A percentile compares a stretch with the other conserved stretches of the same genome.
Conservation (phyloP, 2,329 filamentous ascomycete species). For the Verticillium nonalfalfae region DNA sequence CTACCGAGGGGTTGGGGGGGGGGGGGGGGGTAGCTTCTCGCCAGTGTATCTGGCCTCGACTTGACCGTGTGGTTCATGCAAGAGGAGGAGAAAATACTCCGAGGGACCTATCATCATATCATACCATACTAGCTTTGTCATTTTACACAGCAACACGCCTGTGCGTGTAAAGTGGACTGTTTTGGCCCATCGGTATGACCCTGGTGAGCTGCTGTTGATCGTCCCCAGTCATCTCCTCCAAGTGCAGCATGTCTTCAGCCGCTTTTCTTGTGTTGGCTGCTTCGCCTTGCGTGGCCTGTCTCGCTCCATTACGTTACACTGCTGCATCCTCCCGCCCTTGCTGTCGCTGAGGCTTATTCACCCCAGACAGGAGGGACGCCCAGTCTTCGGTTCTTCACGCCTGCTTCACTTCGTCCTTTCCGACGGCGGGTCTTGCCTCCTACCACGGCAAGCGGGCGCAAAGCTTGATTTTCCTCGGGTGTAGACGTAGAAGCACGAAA, state of each 20-base stretch:
- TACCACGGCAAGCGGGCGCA: neutral
- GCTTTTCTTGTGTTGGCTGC: neutral
- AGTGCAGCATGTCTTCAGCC: neutral
- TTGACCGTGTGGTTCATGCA: neutral
- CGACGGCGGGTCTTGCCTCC: neutral
- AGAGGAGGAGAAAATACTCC: neutral
- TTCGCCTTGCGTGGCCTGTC: too few relatives aligned
- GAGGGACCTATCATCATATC: neutral
- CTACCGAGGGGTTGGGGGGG: neutral
- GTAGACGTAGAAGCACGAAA: neutral
- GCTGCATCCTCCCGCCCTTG: too few relatives aligned
- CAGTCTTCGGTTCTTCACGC: neutral
- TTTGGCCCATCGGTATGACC: too few relatives aligned
- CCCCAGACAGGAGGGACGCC: neutral
- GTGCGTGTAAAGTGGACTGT: too few relatives aligned
- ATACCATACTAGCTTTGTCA: neutral
- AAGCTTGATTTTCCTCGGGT: neutral
- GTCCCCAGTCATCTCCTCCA: neutral
- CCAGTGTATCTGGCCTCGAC: neutral
- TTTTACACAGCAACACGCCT: neutral
- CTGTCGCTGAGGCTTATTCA: too few relatives aligned
- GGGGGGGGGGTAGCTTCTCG: neutral
- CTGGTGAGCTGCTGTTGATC: too few relatives aligned
- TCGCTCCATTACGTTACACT: too few relatives aligned
- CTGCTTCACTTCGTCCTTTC: neutral